phyloP scores from a whole-genome alignment of 805 yeast species.

The Suhomyces canberraensis region DNA sequence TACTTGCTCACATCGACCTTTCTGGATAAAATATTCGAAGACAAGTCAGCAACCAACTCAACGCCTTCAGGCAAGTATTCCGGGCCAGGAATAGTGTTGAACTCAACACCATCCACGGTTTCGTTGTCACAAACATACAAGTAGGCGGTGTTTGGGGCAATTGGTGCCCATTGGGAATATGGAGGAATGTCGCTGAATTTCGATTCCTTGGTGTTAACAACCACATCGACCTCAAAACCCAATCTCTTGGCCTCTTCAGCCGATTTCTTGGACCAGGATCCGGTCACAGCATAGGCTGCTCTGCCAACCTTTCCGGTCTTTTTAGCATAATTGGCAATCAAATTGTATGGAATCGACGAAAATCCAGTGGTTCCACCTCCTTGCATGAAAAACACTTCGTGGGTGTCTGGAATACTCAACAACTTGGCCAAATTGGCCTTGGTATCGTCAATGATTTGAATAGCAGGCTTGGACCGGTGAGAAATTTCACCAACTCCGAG shows the following conservation, averaged over 20 bases:
- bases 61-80: constrained; percentile 59
- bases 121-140: constrained; percentile 94
- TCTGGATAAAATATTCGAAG: constrained; percentile 86
- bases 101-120: constrained; percentile 94
- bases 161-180: constrained; percentile 60
- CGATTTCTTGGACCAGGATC: constrained; percentile 91
- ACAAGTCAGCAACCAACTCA: constrained; percentile 90
- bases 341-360: constrained; percentile 79
- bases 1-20: constrained; percentile 76
- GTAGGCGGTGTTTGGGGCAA: constrained; percentile 66
- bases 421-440: constrained; percentile 63
- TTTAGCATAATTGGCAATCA: constrained; percentile 71
- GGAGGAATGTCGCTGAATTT: constrained; percentile 67
- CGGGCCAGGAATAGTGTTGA: constrained; percentile 49
- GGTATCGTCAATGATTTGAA: constrained; percentile 70
- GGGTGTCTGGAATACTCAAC: constrained; percentile 80
- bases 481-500: constrained; percentile 95
- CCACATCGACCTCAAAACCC: constrained; percentile 69
- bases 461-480: constrained; percentile 87
- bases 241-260: constrained; percentile 82
- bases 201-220: constrained; percentile 60
- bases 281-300: constrained; percentile 87
- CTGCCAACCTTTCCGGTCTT: constrained; percentile 72
- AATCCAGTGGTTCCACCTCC: constrained; percentile 99
- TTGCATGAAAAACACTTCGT: constrained; percentile 91